Conservation (phyloP, 2,329 filamentous ascomycete genomes). For the Penicillium sclerotigenum region DNA sequence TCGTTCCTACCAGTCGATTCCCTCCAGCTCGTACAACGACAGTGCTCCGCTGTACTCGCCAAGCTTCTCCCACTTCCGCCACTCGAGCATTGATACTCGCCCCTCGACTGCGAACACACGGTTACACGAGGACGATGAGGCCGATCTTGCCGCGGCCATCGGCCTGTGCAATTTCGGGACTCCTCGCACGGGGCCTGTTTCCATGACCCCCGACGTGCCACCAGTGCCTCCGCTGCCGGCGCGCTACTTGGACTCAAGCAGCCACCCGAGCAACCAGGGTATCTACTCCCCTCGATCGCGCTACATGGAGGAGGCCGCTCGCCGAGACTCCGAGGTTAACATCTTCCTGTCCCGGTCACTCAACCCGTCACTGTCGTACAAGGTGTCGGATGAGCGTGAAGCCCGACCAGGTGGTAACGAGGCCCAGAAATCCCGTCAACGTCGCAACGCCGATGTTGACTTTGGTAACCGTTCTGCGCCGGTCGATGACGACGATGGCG, state of each 20-base stretch:
- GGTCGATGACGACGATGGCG: constrained; percentile 88
- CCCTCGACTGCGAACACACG: constrained; percentile 77
- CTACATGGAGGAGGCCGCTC: constrained; percentile 28
- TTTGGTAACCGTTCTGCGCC: constrained; percentile 48
- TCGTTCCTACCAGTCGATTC: constrained; percentile 75
- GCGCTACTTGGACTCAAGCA: constrained; percentile 66
- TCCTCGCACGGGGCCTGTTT: constrained; percentile 61
- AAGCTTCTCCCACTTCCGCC: constrained; percentile 59
- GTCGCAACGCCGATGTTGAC: constrained; percentile 37
- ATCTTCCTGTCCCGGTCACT: constrained; percentile 43
- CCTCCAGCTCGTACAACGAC: constrained; percentile 55
- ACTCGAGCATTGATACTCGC: constrained; percentile 71
- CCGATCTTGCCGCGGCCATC: constrained; percentile 83
- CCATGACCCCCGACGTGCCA: constrained; percentile 69
- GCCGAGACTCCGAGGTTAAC: constrained; percentile 39
- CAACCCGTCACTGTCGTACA: constrained; percentile 47
- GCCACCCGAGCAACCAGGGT: constrained; percentile 61
- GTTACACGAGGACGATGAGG: constrained; percentile 74
- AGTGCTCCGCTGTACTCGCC: constrained; percentile 50
- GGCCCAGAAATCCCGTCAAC: constrained; percentile 40
- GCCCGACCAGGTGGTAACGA: constrained; percentile 65
- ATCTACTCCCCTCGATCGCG: constrained; percentile 49
- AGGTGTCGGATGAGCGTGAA: constrained; percentile 54
- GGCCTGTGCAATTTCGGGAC: constrained; percentile 87
- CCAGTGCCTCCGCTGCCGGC: constrained; percentile 84